A percentile compares a stretch with the other conserved stretches of the same genome.
These are phyloP conservation scores for Stenogyne calaminthoides DNA, from an alignment of 305 asterid genomes.

Conservation along the genomic window DNA sequence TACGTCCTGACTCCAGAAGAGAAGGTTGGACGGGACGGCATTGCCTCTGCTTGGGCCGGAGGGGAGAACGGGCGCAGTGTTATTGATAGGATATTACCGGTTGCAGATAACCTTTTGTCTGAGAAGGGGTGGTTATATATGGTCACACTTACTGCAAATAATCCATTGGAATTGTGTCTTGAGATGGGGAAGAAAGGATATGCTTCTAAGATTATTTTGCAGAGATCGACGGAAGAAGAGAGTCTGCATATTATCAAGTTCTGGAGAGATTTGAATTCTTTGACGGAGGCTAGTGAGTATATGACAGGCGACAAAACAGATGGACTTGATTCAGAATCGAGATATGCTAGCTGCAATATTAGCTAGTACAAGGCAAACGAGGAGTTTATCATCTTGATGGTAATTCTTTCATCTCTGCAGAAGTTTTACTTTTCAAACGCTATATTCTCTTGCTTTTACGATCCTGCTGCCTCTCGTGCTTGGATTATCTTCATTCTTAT, in stretches of 20 bases:
- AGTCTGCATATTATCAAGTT: constrained; percentile 67
- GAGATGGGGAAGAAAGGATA: constrained; percentile 68
- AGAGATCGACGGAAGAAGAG: constrained; percentile 79
- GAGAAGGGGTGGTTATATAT: constrained; percentile 69
- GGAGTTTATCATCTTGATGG: constrained; percentile 21
- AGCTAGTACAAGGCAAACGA: constrained; percentile 15
- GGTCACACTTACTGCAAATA: constrained; percentile 56
- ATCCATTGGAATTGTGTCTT: constrained; percentile 62
- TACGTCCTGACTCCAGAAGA: constrained; percentile 89
- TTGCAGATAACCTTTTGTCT: constrained; percentile 61
- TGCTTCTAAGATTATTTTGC: constrained; percentile 63
- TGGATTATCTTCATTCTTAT: background rate
- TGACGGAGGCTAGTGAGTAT: constrained; percentile 40
- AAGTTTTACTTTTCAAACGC: background rate
- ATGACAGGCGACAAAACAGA: constrained; percentile 7
- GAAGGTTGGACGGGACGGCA: constrained; percentile 67
- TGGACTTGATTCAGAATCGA: constrained; percentile 31
- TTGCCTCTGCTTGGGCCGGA: constrained; percentile 77
- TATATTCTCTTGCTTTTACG: background rate
- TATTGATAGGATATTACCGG: constrained; percentile 70
- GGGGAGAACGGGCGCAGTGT: constrained; percentile 72
- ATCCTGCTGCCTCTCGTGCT: background rate
- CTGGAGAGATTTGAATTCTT: constrained; percentile 57
- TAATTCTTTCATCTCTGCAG: constrained; percentile 16
- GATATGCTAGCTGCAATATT: constrained; percentile 24